phyloP scores from a whole-genome alignment of 352 stramenopile species.

The Globisporangium sylvaticum region DNA sequence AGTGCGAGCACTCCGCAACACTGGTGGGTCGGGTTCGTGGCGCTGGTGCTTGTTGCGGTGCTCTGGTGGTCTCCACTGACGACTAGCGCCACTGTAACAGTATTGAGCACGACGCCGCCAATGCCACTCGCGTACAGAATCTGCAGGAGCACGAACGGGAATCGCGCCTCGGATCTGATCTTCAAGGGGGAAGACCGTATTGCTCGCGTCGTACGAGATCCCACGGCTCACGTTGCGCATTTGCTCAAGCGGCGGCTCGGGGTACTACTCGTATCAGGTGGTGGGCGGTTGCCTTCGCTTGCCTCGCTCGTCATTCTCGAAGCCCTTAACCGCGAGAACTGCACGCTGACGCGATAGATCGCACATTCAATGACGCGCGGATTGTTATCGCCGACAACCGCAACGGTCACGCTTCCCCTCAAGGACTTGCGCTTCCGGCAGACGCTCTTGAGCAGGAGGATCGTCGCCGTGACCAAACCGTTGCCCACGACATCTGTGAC shows the following conservation, averaged over 20 bases:
- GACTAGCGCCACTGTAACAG: not conserved
- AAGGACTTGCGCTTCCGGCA: slow-evolving; percentile 21
- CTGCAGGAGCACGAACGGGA: not conserved
- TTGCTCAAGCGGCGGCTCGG: slow-evolving; percentile 4
- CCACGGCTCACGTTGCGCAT: slow-evolving; percentile 8
- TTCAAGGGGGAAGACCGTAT: slow-evolving; percentile 1
- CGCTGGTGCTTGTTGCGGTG: not conserved
- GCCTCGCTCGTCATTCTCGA: too few species aligned
- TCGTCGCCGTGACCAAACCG: slow-evolving; percentile 19
- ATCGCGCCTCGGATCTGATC: slow-evolving; percentile 5
- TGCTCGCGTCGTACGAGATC: not conserved
- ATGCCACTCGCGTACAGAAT: not conserved
- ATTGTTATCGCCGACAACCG: not conserved
- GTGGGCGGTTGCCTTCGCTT: too few species aligned
- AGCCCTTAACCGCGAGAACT: too few species aligned
- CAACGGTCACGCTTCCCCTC: too few species aligned
- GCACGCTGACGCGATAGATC: slow-evolving; percentile 12
- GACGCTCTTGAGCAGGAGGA: slow-evolving; percentile 26
- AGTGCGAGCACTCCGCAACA: not conserved
- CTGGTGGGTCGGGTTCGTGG: not conserved
- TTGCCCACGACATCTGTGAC: slow-evolving; percentile 25
- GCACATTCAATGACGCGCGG: slow-evolving; percentile 19
- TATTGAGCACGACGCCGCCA: not conserved
- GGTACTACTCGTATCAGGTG: too few species aligned
- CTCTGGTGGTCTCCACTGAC: not conserved